A percentile compares a stretch with the other conserved stretches of the same genome.
phyloP scores from a whole-genome alignment of 257 asterid species.

The Solanum etuberosum region DNA sequence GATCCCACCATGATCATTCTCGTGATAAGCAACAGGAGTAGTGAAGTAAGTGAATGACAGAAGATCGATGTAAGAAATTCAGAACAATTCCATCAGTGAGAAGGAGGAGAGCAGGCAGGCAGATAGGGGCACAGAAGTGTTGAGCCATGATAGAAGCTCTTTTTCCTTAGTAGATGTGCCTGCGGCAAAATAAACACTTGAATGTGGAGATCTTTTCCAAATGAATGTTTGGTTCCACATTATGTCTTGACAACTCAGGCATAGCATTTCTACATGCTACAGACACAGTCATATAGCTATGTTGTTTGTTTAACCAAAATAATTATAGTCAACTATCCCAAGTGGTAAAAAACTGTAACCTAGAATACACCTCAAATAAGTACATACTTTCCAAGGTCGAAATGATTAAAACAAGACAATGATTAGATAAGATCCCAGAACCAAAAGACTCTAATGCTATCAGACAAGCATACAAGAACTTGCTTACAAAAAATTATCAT shows the following conservation, averaged over 20 bases:
- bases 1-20: conserved; percentile 51
- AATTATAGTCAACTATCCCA: background rate
- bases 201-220: conserved; percentile 26
- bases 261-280: background rate
- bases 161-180: conserved; percentile 59
- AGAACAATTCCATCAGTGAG: conserved; percentile 56
- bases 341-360: background rate
- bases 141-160: conserved; percentile 65
- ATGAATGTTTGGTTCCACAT: conserved; percentile 2
- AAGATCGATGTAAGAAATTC: conserved; percentile 43
- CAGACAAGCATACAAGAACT: background rate
- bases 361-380: background rate
- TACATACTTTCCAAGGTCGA: background rate
- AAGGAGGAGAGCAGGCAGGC: conserved; percentile 45
- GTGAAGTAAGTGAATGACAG: conserved; percentile 35
- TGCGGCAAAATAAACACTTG: conserved; percentile 89
- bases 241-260: background rate
- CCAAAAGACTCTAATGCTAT: background rate
- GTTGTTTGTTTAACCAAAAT: background rate
- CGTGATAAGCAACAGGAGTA: conserved; percentile 48
- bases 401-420: background rate
- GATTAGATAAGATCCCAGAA: background rate
- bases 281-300: background rate
- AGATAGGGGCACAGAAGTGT: conserved; percentile 48
- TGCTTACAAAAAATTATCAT: background rate